These are phyloP conservation scores for Torulaspora gathmanii DNA, from an alignment of 805 yeast species.

Conservation along the genomic window DNA sequence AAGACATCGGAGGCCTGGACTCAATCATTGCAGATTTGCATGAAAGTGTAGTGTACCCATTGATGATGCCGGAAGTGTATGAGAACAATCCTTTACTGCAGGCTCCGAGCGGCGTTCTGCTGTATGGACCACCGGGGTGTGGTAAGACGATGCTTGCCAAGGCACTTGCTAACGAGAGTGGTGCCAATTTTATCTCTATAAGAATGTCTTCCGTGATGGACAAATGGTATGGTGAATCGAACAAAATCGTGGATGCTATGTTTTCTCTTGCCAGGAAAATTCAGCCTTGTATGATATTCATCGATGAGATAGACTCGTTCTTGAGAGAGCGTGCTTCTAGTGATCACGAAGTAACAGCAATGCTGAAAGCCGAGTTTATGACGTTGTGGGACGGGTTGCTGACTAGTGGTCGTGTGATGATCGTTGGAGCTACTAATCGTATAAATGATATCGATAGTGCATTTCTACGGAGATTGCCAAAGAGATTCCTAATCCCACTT, in stretches of 20 bases:
- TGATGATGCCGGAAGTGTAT: constrained; percentile 71
- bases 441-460: constrained; percentile 90
- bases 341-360: constrained; percentile 95
- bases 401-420: constrained; percentile 73
- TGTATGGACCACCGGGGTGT: constrained; percentile 96
- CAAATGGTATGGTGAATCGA: constrained; percentile 96
- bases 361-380: constrained; percentile 95
- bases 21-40: constrained; percentile 74
- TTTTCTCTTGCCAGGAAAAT: constrained; percentile 84
- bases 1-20: constrained; percentile 86
- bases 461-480: constrained; percentile 88
- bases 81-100: constrained; percentile 67
- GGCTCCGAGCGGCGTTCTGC: constrained; percentile 90
- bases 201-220: constrained; percentile 94
- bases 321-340: constrained; percentile 74
- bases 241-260: constrained; percentile 88
- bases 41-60: constrained; percentile 85
- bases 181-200: constrained; percentile 85
- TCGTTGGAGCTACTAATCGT: constrained; percentile 92
- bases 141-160: constrained; percentile 97
- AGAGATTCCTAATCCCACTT: constrained; percentile 70
- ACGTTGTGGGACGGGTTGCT: constrained; percentile 92
- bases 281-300: constrained; percentile 91
- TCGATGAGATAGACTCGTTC: constrained; percentile 95
- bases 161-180: constrained; percentile 87